phyloP scores from a whole-genome alignment of 2,329 filamentous ascomycete genomes.

The Bertia moriformis region DNA sequence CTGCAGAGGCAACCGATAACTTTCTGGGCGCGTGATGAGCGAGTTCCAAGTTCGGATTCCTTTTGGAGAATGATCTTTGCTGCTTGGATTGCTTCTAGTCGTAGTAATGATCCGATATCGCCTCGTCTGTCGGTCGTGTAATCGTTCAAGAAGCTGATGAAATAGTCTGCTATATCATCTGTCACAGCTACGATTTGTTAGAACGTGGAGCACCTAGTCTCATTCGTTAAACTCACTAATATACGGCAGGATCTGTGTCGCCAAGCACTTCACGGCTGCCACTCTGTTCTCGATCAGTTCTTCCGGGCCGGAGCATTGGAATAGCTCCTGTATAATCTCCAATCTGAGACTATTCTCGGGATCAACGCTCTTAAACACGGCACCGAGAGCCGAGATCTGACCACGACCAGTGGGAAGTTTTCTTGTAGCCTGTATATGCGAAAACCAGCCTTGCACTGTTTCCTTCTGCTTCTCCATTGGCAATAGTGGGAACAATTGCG shows the following conservation, averaged over 20 bases:
- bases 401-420: slow-evolving; percentile 22
- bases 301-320: slow-evolving; percentile 16
- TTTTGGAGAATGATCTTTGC: slow-evolving; percentile 46
- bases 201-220: no score
- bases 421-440: slow-evolving; percentile 16
- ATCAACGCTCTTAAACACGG: slow-evolving; percentile 14
- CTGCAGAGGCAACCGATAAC: slow-evolving; percentile 2
- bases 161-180: slow-evolving; percentile 24
- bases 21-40: background rate
- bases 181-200: slow-evolving; percentile 25
- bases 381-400: slow-evolving; percentile 23
- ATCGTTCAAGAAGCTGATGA: slow-evolving; percentile 58
- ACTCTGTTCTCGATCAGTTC: slow-evolving; percentile 23
- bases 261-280: slow-evolving; percentile 20
- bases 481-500: slow-evolving; percentile 21
- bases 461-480: slow-evolving; percentile 13
- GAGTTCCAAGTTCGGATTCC: slow-evolving; percentile 7
- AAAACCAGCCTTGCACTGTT: slow-evolving; percentile 21
- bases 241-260: slow-evolving; percentile 17
- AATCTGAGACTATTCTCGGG: background rate
- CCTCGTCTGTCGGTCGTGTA: slow-evolving; percentile 83
- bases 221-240: slow-evolving; percentile 14
- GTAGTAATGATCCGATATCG: slow-evolving; percentile 76
- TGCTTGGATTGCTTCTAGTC: slow-evolving; percentile 67
- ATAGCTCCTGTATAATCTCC: slow-evolving; percentile 14